Conservation (phyloP, 2,329 filamentous ascomycete genomes). For the Aspergillus eucalypticola region DNA sequence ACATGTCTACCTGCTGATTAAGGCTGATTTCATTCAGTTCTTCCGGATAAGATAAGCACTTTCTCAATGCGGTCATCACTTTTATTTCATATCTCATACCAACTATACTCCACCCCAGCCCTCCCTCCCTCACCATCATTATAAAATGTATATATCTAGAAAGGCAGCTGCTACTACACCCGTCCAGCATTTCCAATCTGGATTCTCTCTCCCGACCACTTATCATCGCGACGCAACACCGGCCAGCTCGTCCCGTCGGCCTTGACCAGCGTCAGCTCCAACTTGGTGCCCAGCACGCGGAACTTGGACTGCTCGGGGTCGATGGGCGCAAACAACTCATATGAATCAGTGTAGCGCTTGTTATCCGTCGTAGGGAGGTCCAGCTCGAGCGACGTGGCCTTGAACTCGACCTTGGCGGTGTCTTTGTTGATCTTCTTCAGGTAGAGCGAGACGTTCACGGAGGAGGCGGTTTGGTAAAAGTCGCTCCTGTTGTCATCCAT, state of each 20-base stretch:
- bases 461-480: slow-evolving; percentile 87
- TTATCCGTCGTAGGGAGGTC: slow-evolving; percentile 84
- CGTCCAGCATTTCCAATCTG: slow-evolving; percentile 81
- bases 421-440: slow-evolving; percentile 95
- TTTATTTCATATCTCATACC: neutral
- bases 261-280: slow-evolving; percentile 75
- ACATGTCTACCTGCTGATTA: neutral
- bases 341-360: slow-evolving; percentile 74
- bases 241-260: slow-evolving; percentile 81
- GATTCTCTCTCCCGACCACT: slow-evolving; percentile 73
- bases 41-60: neutral
- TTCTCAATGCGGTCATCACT: slow-evolving; percentile 1
- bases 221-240: slow-evolving; percentile 77
- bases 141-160: neutral
- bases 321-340: slow-evolving; percentile 76
- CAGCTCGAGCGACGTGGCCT: slow-evolving; percentile 63
- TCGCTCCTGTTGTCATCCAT: slow-evolving; percentile 61
- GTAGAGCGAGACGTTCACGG: slow-evolving; percentile 88
- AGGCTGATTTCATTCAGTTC: too few relatives aligned
- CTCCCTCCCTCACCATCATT: too few relatives aligned
- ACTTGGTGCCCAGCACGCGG: slow-evolving; percentile 84
- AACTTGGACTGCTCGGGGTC: slow-evolving; percentile 72
- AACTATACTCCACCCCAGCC: too few relatives aligned
- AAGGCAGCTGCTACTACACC: slow-evolving; percentile 34
- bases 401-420: slow-evolving; percentile 70